Evolutionary conservation across 768 basidiomycete species (phyloP).

Genomic region (Auricularia heimuer): DNA sequence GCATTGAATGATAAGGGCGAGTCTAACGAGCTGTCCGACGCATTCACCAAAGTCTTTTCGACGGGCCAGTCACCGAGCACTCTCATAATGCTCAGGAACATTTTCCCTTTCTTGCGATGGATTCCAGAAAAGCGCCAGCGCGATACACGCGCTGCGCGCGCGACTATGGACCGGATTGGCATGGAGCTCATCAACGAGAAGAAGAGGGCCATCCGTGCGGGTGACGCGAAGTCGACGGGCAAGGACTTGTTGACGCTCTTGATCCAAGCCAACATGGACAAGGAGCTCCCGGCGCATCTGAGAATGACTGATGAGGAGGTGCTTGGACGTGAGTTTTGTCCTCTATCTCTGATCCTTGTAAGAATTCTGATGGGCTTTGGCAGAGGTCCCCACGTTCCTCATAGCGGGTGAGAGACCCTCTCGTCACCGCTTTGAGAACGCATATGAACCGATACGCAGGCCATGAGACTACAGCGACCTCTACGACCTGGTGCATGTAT

Average conservation of each 20-base stretch:
- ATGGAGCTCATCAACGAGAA: conserved; percentile 20
- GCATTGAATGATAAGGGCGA: conserved; percentile 18
- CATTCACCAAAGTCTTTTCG: conserved; percentile 20
- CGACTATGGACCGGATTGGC: conserved; percentile 19
- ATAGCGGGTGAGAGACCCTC: conserved; percentile 34
- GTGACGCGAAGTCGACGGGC: conserved; percentile 16
- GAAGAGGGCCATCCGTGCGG: conserved; percentile 22
- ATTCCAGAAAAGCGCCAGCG: conserved; percentile 13
- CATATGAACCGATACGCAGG: background rate
- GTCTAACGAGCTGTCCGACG: conserved; percentile 23
- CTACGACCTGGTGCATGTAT: conserved; percentile 49
- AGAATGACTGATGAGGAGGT: conserved; percentile 55
- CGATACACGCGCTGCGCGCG: conserved; percentile 3
- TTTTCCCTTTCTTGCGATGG: conserved; percentile 15
- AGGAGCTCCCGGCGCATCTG: conserved; percentile 45
- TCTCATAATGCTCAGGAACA: conserved; percentile 10
- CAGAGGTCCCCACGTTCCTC: conserved; percentile 54
- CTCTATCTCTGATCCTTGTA: too few species aligned
- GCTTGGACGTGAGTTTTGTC: conserved; percentile 33
- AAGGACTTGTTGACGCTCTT: conserved; percentile 54
- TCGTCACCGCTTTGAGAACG: background rate
- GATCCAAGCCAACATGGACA: conserved; percentile 54
- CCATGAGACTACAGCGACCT: conserved; percentile 19
- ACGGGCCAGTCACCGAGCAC: conserved; percentile 3
- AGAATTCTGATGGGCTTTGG: background rate